Base-by-base conservation (phyloP, 2,329 filamentous ascomycete genomes). In the Periglandula ipomoeae region DNA sequence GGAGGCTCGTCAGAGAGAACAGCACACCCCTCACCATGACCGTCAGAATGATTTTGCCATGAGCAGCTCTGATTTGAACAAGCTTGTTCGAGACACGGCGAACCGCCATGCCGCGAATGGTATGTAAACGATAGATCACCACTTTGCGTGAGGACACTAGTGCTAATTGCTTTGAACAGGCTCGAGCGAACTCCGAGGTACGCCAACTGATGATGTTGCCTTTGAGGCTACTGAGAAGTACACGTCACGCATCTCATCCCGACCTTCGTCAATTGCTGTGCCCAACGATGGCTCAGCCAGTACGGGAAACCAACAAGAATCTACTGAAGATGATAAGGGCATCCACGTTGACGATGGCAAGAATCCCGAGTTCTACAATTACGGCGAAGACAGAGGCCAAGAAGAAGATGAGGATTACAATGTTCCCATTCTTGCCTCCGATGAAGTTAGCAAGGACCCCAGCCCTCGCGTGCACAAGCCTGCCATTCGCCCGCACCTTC, bases 41-140 rank as follows among this genome's bases (percentile, higher is more conserved):
- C 75, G 78, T 49, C 71, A 73, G 53, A 72, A 73, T 53, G 86
- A 93, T 61, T 94, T 85, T 70, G 87, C 89, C 49, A 78, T 95
- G 81, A 93, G 87, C 67, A 90, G 86, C 59, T 87, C 89, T 38
- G 87, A 95, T 61, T 70, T 97, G 57, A 95, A 95, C 69, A 89
- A 86, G 69, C 84, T 97, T 56, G 89, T 97, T 50, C 80, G 83
- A 54, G 78, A 86, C 38, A 89, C 84, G 34, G 78, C 74, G 48
- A 75, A 67, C 57, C 75, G 71, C 56, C 73, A 75, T 48, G 65
- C 66, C 58, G 73, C 72, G 57, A 65, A 74, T 39, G 49, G 50
- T 53, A 38, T 17, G 47, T 23, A 46, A 2, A 47, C 6, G n/a
- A 22, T 20, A 11, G 11, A 20, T 11, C 40, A 10, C n/a, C 8